These are phyloP conservation scores for Crepidotus variabilis DNA, from an alignment of 768 basidiomycete genomes.

Conservation along the genomic window DNA sequence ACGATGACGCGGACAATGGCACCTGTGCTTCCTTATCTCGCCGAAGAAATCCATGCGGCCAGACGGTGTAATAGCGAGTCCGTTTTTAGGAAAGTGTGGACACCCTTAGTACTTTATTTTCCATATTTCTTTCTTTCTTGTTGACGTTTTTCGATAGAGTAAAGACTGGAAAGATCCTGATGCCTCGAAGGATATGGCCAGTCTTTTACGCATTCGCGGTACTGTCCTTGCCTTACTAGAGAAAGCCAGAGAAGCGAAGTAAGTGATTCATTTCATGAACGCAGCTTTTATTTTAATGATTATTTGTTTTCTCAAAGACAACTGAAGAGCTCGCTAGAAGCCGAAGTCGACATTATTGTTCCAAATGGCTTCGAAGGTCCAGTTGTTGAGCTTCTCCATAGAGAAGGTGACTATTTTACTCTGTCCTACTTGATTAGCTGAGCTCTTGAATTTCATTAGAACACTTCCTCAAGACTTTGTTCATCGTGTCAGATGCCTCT, in stretches of 20 bases:
- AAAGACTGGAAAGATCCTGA: constrained; percentile 57
- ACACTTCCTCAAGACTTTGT: constrained; percentile 63
- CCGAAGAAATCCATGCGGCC: constrained; percentile 77
- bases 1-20: constrained; percentile 71
- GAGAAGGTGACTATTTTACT: constrained; percentile 34
- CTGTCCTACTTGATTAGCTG: background rate
- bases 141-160: constrained; percentile 31
- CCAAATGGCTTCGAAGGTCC: constrained; percentile 29
- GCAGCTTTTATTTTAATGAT: background rate
- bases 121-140: background rate
- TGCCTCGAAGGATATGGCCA: constrained; percentile 60
- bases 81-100: constrained; percentile 73
- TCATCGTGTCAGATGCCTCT: constrained; percentile 74
- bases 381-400: constrained; percentile 30
- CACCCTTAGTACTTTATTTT: constrained; percentile 49
- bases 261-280: constrained; percentile 15
- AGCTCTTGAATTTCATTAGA: constrained; percentile 35
- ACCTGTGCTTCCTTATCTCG: constrained; percentile 86
- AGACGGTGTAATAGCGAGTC: constrained; percentile 40
- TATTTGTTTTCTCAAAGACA: constrained; percentile 36
- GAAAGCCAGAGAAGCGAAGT: constrained; percentile 75
- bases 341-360: constrained; percentile 62
- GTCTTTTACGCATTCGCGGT: constrained; percentile 56
- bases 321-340: constrained; percentile 76
- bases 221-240: constrained; percentile 69